Base-by-base conservation (phyloP, 768 basidiomycete species). In the Leccinum disarticulatum region DNA sequence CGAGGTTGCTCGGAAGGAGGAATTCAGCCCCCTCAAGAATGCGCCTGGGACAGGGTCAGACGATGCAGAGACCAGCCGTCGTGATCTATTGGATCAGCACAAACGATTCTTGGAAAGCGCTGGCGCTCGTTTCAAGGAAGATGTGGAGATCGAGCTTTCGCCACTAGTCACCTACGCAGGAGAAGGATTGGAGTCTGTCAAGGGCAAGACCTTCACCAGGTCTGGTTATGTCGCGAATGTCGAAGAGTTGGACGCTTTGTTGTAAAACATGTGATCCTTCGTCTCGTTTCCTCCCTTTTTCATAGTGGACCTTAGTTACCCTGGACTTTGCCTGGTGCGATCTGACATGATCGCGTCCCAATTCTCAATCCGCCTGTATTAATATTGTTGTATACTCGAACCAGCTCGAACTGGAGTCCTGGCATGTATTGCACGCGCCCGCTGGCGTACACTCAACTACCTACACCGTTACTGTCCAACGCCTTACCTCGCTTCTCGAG, bases 21-120 rank as follows among this genome's bases (percentile, higher is more conserved):
- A 98, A 76, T 99, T 99, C 68, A 95, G 92, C 63, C 96, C 96
- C 36, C 75, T 99, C 73, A 99, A 99, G 81, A 99, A 99, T 69
- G 96, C 95, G 8, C 94, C 95, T 1, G 95, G 95, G 1, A 90
- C 92, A 0, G 90, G 90, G 27, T 80, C 90, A 15, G 96, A 98
- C 71, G 88, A 93, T 70, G 91, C 95, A 15, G 86, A 87, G 59
- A 97, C 97, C 31, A 95, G 93, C 66, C 84, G 95, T 50, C 82
- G 86, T 43, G 96, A 98, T 76, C 79, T 99, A 52, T 82, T 98
- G 55, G 83, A 87, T 30, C 94, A 97, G 77, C 93, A 98, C 71
- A 83, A 75, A 69, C 81, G 91, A 47, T 98, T 92, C 84, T 76
- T 99, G 67, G 85, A 88, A 71, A 71, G 57, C 1, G 90, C 90